Evolutionary conservation across 805 yeast species (phyloP).

Genomic region (Suhomyces sp.): DNA sequence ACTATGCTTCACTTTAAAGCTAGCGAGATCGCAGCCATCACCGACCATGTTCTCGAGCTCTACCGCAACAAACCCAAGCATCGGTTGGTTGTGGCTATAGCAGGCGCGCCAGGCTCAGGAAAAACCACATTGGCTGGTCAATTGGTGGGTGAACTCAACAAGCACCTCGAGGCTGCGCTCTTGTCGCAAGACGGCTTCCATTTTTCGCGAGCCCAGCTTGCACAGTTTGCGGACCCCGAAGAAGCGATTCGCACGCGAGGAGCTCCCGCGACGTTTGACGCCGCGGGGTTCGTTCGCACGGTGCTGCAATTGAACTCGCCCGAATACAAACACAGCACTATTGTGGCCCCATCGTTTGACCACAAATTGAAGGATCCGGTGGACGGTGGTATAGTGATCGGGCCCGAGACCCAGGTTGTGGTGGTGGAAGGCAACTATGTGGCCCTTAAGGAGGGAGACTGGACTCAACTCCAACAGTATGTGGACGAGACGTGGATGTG

Average conservation of each 20-base stretch:
- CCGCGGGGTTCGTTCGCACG: constrained; percentile 21
- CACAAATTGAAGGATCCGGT: constrained; percentile 25
- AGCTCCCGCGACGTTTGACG: constrained; percentile 83
- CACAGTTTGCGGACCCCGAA: constrained; percentile 48
- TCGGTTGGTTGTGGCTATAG: constrained; percentile 54
- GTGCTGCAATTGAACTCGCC: constrained; percentile 7
- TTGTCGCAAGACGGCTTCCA: constrained; percentile 44
- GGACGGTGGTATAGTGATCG: constrained; percentile 18
- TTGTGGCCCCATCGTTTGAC: constrained; percentile 31
- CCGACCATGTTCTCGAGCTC: background rate
- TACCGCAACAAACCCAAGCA: background rate
- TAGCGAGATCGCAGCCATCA: background rate
- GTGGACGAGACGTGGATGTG: constrained; percentile 23
- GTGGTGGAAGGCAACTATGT: constrained; percentile 27
- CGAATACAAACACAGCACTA: constrained; percentile 21
- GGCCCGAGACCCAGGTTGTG: constrained; percentile 16
- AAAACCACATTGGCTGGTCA: constrained; percentile 63
- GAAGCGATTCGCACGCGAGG: constrained; percentile 69
- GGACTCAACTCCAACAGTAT: constrained; percentile 16
- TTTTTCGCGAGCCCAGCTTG: constrained; percentile 29
- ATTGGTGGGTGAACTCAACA: constrained; percentile 34
- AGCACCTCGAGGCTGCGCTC: constrained; percentile 15
- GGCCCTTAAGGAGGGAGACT: constrained; percentile 18
- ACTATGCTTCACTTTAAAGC: background rate
- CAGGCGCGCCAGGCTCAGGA: constrained; percentile 86